Base-by-base conservation (phyloP, 208 protist genomes). In the Trypanosoma scelopori region DNA sequence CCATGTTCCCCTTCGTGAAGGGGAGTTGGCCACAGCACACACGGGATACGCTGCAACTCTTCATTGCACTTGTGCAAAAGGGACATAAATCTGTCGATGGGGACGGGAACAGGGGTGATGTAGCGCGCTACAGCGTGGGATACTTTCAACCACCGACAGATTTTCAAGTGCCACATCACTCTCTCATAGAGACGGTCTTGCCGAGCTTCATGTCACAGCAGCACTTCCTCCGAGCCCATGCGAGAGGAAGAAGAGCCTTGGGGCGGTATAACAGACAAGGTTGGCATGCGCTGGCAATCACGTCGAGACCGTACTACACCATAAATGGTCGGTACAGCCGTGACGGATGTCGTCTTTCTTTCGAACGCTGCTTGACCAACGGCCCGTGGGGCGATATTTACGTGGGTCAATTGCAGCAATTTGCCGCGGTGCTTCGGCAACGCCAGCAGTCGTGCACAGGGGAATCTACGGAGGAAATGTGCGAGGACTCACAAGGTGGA, bases 81-180 rank as follows among this genome's bases (percentile, higher is more conserved):
- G 15, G 12, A 5, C 3, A 51, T 7, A 20, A 20, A 23, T 51
- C 20, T 51, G 20, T 23, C 20, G 20, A 51, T 51, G 20, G 6
- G 12, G 20, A 51, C 20, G 20, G 20, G 6, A 51, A 51, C 20
- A 51, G 20, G 12, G 20, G 20, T 35, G 27, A 25, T 13, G 22
- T 43, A 18, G 52, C 28, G 32, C 4, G 18, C 6, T 57, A 63
- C 11, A 22, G 5, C 1, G 57, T 63, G 13, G 57, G 57, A 11
- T 63, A 63, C 20, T 53, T 41, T 49, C 57, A 63, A 22, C 32
- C 27, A 12, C 32, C 57, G 22, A 63, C 57, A 25, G 57, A 63
- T 18, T 63, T 63, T 41, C 47, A 53, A 7, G 45, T 53, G n/a
- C 27, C 47, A 23, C 47, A 63, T 49, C 57, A 63, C 25, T 42